Evolutionary conservation across 225 moss, liverwort and hornwort species (phyloP), one percentile per base, ranked within the genome.

Genomic region (Takakia lepidozioides): DNA sequence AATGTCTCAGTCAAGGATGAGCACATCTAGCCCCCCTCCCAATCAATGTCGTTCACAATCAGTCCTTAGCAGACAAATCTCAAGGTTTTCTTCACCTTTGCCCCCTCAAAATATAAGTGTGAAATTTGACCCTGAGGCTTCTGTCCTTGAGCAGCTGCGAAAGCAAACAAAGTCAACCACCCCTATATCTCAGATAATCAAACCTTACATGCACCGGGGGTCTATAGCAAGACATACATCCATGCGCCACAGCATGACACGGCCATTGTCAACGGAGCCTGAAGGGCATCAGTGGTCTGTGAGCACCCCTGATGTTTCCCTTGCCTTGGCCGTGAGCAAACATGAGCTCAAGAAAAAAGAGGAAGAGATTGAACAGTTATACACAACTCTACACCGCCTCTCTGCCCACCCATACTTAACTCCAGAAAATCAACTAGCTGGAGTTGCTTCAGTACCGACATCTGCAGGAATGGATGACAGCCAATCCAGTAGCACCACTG

Each of bases 161-260:
- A 70, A 80, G 41, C 65, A 68, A 19, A 72, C 72, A 9, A 58
- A 73, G 32, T 76, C 76, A 19, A 61, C 60, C 49, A 80, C 64
- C 29, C 76, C 73, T 5, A 39, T 84, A 10, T 55, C 76, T 1
- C 59, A 67, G 9, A 84, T 84, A 23, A 64, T 84, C 8, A 84
- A 73, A 51, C 80, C 84, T 0, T 76, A 80, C 57, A 61, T 67
- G 19, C 80, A 84, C 47, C 32, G 65, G 10, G 73, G 80, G 2
- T 80, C 70, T 2, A 67, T 73, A 25, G 66, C 75, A 39, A 65
- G 27, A 30, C 46, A 58, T 11, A 29, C 52, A 7, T 58, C 52
- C 18, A 52, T 58, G 45, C 52, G 15, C 8, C 58, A 39, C 3
- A n/a, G n/a, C n/a, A n/a, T n/a, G n/a, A n/a, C n/a, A n/a, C n/a